Evolutionary conservation across 2,329 filamentous ascomycete species (phyloP).

Genomic region (Fusarium pininemorale): DNA sequence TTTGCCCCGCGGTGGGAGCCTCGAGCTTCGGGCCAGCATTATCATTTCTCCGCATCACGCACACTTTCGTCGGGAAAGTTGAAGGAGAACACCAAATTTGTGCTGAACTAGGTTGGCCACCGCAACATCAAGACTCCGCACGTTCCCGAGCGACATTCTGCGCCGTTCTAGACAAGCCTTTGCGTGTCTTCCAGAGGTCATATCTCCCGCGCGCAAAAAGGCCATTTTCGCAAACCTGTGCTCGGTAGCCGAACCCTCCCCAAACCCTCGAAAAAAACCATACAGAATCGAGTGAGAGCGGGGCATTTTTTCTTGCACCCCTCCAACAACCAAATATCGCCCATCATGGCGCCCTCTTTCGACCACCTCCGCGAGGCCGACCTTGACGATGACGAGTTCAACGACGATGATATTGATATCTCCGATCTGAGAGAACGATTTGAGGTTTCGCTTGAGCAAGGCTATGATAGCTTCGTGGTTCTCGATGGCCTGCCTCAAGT

Average conservation of each 20-base stretch:
- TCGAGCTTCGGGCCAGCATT: conserved; percentile 46
- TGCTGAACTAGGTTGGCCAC: conserved; percentile 42
- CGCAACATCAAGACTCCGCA: conserved; percentile 43
- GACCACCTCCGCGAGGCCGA: conserved; percentile 92
- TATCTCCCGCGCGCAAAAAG: conserved; percentile 35
- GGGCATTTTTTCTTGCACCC: conserved; percentile 50
- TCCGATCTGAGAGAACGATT: conserved; percentile 94
- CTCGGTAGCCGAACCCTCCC: conserved; percentile 27
- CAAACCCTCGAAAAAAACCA: conserved; percentile 31
- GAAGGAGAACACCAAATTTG: conserved; percentile 53
- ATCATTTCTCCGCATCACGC: conserved; percentile 53
- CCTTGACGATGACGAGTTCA: conserved; percentile 83
- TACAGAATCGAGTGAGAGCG: conserved; percentile 45
- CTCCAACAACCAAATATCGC: conserved; percentile 45
- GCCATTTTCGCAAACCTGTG: conserved; percentile 27
- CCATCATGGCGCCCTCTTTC: conserved; percentile 88
- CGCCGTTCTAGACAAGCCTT: conserved; percentile 35
- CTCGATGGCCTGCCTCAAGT: conserved; percentile 93
- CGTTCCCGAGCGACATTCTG: conserved; percentile 38
- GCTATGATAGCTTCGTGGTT: conserved; percentile 95
- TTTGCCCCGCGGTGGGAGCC: conserved; percentile 50
- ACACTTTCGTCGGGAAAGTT: conserved; percentile 50
- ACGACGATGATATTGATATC: conserved; percentile 94
- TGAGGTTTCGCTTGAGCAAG: conserved; percentile 94
- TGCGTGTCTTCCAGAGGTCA: conserved; percentile 34